Conservation (phyloP, 2,329 filamentous ascomycete genomes). For the Ascochyta fabae region DNA sequence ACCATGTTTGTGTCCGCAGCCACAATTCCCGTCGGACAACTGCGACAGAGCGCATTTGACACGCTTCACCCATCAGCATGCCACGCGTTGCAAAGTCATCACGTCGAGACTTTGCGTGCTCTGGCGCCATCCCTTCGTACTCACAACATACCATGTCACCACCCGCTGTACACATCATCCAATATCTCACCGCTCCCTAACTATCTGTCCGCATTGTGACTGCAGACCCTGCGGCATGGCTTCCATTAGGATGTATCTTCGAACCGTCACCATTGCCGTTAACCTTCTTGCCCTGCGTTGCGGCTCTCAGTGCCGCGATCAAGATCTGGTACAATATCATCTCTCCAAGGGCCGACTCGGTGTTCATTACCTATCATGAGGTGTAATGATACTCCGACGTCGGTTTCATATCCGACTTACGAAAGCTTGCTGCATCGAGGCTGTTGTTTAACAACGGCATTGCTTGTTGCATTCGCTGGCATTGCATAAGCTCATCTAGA, state of each 20-base stretch:
- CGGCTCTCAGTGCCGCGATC: conserved; percentile 14
- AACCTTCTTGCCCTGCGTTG: conserved; percentile 19
- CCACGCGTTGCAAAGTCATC: conserved; percentile 28
- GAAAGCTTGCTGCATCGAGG: too few species aligned
- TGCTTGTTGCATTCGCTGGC: conserved; percentile 4
- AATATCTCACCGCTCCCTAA: conserved; percentile 15
- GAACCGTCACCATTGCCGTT: background rate
- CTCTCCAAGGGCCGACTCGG: conserved; percentile 4
- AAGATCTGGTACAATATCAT: background rate
- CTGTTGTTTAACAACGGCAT: background rate
- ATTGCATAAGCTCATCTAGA: background rate
- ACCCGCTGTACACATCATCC: conserved; percentile 16
- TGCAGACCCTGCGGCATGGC: background rate
- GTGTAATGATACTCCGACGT: background rate
- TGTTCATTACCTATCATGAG: background rate
- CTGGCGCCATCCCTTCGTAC: conserved; percentile 23
- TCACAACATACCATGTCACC: conserved; percentile 24
- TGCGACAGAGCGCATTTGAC: background rate
- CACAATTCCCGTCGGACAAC: conserved; percentile 11
- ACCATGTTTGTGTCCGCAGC: conserved; percentile 3
- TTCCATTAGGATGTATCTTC: background rate
- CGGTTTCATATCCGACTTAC: background rate
- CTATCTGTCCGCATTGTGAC: background rate
- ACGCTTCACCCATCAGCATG: conserved; percentile 20
- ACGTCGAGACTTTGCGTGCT: conserved; percentile 21